Evolutionary conservation across 768 basidiomycete genomes (phyloP).

Genomic region (Tricholoma bakamatsutake): DNA sequence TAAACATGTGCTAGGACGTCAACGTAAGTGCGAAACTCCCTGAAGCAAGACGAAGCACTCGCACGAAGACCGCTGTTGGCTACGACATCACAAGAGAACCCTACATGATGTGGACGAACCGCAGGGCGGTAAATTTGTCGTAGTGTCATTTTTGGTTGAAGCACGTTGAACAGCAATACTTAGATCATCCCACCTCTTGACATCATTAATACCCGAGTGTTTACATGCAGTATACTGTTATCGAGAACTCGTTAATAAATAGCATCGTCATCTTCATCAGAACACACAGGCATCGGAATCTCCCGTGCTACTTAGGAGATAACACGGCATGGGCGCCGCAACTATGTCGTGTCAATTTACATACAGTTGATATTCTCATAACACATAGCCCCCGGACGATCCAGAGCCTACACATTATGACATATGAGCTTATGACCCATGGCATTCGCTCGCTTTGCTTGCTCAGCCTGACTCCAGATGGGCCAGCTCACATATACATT

Average conservation of each 20-base stretch:
- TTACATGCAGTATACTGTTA: slow-evolving; percentile 2
- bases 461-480: too few species aligned
- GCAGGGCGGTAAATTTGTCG: slow-evolving; percentile 52
- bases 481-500: too few species aligned
- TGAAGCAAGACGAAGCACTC: slow-evolving; percentile 75
- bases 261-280: not conserved
- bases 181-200: slow-evolving; percentile 4
- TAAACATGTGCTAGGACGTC: slow-evolving; percentile 49
- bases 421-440: too few species aligned
- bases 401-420: too few species aligned
- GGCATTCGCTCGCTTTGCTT: too few species aligned
- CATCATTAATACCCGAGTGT: slow-evolving; percentile 10
- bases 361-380: too few species aligned
- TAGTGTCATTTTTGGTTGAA: slow-evolving; percentile 11
- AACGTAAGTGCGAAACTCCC: slow-evolving; percentile 64
- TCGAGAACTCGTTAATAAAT: not conserved
- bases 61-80: slow-evolving; percentile 52
- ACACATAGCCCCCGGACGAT: too few species aligned
- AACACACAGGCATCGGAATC: not conserved
- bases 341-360: too few species aligned
- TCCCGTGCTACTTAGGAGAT: not conserved
- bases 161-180: not conserved
- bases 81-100: slow-evolving; percentile 70
- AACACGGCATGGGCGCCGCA: too few species aligned
- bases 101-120: slow-evolving; percentile 88